phyloP scores from a whole-genome alignment of 148 eudicot species.

The Chenopodium formosanum region DNA sequence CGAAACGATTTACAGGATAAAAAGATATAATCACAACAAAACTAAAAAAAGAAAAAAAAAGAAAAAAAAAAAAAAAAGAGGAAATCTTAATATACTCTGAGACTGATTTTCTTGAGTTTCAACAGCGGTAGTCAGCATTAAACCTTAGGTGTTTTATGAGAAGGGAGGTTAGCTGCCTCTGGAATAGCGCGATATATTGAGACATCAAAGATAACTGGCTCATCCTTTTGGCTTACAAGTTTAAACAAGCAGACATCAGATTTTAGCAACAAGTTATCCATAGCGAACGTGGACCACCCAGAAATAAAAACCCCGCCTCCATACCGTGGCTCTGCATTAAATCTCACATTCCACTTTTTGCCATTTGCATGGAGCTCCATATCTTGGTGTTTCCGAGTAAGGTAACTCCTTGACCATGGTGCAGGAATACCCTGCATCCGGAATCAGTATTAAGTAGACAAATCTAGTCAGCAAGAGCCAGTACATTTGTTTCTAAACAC shows the following conservation, averaged over 20 bases:
- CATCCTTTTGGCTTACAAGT: constrained; percentile 2
- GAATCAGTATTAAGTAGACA: background rate
- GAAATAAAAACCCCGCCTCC: constrained; percentile 11
- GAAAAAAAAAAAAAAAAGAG: no score
- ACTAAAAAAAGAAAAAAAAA: background rate
- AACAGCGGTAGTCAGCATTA: background rate
- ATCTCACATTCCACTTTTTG: constrained; percentile 21
- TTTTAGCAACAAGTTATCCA: constrained; percentile 27
- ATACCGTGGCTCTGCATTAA: background rate
- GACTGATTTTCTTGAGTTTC: no score
- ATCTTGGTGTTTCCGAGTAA: constrained; percentile 12
- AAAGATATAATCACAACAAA: background rate
- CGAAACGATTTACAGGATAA: background rate
- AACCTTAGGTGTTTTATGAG: background rate
- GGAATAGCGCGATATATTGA: constrained; percentile 11
- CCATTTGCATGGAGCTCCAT: constrained; percentile 17
- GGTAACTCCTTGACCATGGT: constrained; percentile 11
- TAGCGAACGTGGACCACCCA: constrained; percentile 28
- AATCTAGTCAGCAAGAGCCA: background rate
- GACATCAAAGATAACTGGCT: constrained; percentile 21
- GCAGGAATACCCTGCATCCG: constrained; percentile 15
- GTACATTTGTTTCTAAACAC: background rate
- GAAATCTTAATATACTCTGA: background rate
- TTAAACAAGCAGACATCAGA: constrained; percentile 26
- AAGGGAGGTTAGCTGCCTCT: background rate